These are phyloP conservation scores for Massarina eburnea DNA, from an alignment of 2,329 filamentous ascomycete genomes.

Conservation along the genomic window DNA sequence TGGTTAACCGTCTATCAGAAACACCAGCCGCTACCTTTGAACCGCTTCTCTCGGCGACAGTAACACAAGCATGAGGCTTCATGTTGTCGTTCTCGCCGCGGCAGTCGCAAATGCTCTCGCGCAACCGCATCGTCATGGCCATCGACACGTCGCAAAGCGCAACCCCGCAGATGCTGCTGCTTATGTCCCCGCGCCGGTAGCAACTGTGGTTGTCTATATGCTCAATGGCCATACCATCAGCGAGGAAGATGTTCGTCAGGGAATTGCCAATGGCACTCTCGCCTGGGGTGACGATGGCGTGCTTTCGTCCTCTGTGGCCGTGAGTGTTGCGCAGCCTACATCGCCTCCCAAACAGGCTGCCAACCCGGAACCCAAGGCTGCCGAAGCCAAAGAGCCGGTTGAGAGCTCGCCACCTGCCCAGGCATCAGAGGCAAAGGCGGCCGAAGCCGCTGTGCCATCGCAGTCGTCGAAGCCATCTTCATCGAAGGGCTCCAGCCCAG, in stretches of 20 bases:
- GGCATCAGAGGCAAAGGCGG: conserved; percentile 6
- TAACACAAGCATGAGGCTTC: conserved; percentile 39
- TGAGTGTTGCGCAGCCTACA: conserved; percentile 16
- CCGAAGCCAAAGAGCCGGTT: conserved; percentile 2
- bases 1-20: conserved; percentile 7
- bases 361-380: conserved; percentile 6
- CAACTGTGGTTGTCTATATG: conserved; percentile 70
- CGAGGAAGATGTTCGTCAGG: conserved; percentile 66
- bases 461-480: conserved; percentile 13
- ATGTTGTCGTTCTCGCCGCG: conserved; percentile 38
- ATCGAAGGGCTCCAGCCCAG: conserved; percentile 21
- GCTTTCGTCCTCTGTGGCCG: conserved; percentile 33
- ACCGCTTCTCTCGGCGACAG: conserved; percentile 6
- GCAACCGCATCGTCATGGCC: conserved; percentile 57
- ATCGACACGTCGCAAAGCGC: conserved; percentile 57
- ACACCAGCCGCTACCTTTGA: conserved; percentile 1
- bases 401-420: background rate
- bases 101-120: conserved; percentile 56
- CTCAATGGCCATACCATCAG: conserved; percentile 66
- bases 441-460: conserved; percentile 6
- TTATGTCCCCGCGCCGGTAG: conserved; percentile 57
- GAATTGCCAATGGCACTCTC: conserved; percentile 68
- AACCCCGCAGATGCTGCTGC: conserved; percentile 51
- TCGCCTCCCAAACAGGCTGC: conserved; percentile 11
- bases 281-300: conserved; percentile 65